phyloP scores from a whole-genome alignment of 805 yeast genomes.

The Nakazawaea holstii region DNA sequence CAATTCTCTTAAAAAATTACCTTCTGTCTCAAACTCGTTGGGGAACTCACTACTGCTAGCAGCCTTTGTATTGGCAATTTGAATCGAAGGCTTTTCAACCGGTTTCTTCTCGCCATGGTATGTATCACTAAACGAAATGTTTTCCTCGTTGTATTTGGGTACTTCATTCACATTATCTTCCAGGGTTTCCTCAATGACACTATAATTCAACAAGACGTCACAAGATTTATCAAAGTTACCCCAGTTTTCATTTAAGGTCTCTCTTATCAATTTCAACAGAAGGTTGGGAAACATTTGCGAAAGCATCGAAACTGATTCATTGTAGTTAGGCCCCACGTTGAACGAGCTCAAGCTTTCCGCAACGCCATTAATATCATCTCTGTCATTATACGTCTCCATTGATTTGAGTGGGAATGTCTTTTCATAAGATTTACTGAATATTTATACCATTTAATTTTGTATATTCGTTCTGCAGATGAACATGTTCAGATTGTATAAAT shows the following conservation, averaged over 20 bases:
- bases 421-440: too few species aligned
- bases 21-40: not conserved
- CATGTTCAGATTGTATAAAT: too few species aligned
- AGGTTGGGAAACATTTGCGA: constrained; percentile 9
- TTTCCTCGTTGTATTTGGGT: not conserved
- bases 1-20: constrained; percentile 3
- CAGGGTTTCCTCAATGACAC: not conserved
- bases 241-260: not conserved
- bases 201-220: constrained; percentile 6
- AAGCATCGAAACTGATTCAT: not conserved
- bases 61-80: not conserved
- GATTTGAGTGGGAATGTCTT: too few species aligned
- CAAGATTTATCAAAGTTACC: constrained; percentile 6
- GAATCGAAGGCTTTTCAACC: not conserved
- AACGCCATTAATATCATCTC: not conserved
- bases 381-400: not conserved
- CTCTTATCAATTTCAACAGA: not conserved
- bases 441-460: too few species aligned
- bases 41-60: not conserved
- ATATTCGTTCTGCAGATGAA: too few species aligned
- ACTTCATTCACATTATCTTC: not conserved
- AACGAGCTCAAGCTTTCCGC: not conserved
- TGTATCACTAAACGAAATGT: not conserved
- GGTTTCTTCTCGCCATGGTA: not conserved
- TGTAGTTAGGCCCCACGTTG: not conserved